These are phyloP conservation scores for Lyophyllum shimeji DNA, from an alignment of 768 basidiomycete genomes.

Conservation along the genomic window DNA sequence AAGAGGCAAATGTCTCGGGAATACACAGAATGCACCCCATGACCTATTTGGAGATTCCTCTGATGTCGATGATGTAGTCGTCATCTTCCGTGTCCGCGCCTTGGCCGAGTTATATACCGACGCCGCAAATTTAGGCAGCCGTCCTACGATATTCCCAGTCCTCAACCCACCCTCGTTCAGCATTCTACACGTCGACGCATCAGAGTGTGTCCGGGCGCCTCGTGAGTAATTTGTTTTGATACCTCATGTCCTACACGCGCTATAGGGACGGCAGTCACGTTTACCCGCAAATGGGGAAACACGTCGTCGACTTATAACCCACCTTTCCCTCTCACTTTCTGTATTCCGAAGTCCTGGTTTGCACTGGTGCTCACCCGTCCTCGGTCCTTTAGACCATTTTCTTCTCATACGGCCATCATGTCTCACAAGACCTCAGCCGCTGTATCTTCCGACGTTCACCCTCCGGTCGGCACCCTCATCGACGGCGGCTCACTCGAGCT, in stretches of 20 bases:
- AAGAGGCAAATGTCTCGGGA: constrained; percentile 12
- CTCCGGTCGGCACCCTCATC: constrained; percentile 76
- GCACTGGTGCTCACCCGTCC: constrained; percentile 45
- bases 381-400: constrained; percentile 21
- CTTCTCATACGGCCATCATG: constrained; percentile 32
- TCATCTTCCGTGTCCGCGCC: neutral
- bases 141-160: neutral
- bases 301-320: constrained; percentile 20
- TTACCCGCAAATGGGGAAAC: constrained; percentile 21
- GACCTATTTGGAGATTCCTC: constrained; percentile 1
- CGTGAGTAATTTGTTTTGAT: constrained; percentile 48
- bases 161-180: constrained; percentile 9
- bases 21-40: neutral
- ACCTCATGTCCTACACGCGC: constrained; percentile 85
- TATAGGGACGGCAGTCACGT: constrained; percentile 41
- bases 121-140: constrained; percentile 1
- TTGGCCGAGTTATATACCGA: constrained; percentile 2
- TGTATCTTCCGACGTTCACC: constrained; percentile 69
- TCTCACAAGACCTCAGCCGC: constrained; percentile 65
- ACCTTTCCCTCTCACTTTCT: constrained; percentile 24
- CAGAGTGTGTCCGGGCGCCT: constrained; percentile 38
- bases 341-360: constrained; percentile 42
- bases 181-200: constrained; percentile 30
- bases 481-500: constrained; percentile 84
- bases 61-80: neutral